Percentiles rank a stretch among this genome's conserved stretches.
These are phyloP conservation scores for Cystofilobasidium bisporidii DNA, from an alignment of 768 basidiomycete genomes.

Conservation along the genomic window DNA sequence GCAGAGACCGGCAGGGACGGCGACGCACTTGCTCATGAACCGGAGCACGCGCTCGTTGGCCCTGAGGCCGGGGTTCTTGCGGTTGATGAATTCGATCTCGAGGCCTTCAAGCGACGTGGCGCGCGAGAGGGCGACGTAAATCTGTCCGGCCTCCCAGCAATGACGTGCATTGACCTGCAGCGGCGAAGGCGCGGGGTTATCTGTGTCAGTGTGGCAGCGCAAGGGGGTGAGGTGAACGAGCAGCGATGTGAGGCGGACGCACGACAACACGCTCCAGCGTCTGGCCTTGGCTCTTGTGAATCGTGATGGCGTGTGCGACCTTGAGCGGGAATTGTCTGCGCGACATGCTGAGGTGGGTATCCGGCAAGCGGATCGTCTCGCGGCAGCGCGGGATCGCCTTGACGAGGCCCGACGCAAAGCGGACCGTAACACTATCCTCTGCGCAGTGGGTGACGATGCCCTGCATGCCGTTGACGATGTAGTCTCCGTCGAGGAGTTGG, in stretches of 20 bases:
- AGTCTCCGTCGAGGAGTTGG: neutral
- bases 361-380: neutral
- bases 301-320: conserved; percentile 37
- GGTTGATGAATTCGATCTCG: conserved; percentile 5
- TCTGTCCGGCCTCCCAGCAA: conserved; percentile 15
- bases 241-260: neutral
- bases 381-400: neutral
- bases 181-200: neutral
- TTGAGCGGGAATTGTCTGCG: conserved; percentile 15
- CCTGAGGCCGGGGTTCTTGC: neutral
- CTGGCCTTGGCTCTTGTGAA: conserved; percentile 97
- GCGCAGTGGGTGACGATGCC: neutral
- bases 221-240: neutral
- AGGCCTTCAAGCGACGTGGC: conserved; percentile 17
- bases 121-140: conserved; percentile 26
- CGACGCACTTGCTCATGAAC: neutral
- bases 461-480: conserved; percentile 24
- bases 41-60: neutral
- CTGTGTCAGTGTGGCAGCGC: neutral
- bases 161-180: conserved; percentile 10
- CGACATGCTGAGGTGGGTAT: neutral
- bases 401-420: neutral
- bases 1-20: neutral
- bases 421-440: neutral
- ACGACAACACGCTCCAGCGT: conserved; percentile 91